Base-by-base conservation (phyloP, 2,329 filamentous ascomycete species). In the Botrytis medusae region DNA sequence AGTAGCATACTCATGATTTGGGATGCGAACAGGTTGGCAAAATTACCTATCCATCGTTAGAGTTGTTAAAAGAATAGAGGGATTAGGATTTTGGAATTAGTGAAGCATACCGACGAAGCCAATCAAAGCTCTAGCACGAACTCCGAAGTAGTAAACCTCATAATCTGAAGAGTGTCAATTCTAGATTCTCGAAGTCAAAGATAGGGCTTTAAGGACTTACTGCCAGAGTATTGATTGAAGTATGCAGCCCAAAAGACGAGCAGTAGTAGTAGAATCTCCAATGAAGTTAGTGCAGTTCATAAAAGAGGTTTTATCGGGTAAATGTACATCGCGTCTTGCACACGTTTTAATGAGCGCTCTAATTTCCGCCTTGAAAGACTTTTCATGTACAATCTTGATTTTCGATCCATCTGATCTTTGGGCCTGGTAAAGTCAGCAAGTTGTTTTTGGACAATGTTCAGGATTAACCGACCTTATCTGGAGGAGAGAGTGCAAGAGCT, bases 401-500 rank as follows among this genome's bases (percentile, higher is more conserved):
- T 65, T 65, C 1, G 62, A 65, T 22, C 62, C 62, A 48, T 65
- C 62, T 16, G 62, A 16, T 65, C 62, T 48, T 34, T 65, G 62
- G 62, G 62, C 62, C 62, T 65, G 20, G 6, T 18, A 4, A 46
- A 65, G 29, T 48, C 32, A 48, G 22, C 29, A 22, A 65, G 1
- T 3, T n/a, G 2, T 44, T 34, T 3, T 0, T n/a, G 25, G 4
- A 14, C 1, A 0, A 8, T 48, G 0, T 48, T 10, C 48, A 9
- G 29, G 16, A 22, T 22, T 4, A 9, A 32, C 42, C 44, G 44
- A 86, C 83, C 51, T 85, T 84, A 42, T 83, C 80, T 0, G 85
- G 84, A 18, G 83, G 82, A 0, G 84, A 85, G 0, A 86, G 80
- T 18, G 84, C 79, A 4, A 86, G 76, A 0, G 81, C 84, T 22